These are phyloP conservation scores for Malbranchea zuffiana DNA, from an alignment of 2,329 filamentous ascomycete species.

Conservation along the genomic window DNA sequence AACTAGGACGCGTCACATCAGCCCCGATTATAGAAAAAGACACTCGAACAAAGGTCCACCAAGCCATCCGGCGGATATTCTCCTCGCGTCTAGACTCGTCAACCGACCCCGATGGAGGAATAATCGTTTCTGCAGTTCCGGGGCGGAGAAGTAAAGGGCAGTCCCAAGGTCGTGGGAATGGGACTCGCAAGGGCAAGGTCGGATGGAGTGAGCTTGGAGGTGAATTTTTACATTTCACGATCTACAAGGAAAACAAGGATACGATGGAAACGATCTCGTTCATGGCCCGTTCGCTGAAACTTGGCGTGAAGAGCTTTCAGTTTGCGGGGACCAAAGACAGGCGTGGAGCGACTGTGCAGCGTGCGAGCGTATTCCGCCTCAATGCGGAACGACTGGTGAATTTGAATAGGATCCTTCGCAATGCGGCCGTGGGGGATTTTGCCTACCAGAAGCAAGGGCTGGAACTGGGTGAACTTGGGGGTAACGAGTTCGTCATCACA, in stretches of 20 bases:
- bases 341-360: slow-evolving; percentile 73
- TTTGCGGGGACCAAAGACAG: slow-evolving; percentile 90
- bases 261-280: slow-evolving; percentile 83
- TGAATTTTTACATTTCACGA: slow-evolving; percentile 76
- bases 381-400: slow-evolving; percentile 52
- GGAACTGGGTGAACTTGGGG: slow-evolving; percentile 69
- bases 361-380: slow-evolving; percentile 57
- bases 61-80: slow-evolving; percentile 66
- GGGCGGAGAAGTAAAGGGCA: slow-evolving; percentile 16
- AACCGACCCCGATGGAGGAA: slow-evolving; percentile 59
- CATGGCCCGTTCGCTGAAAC: slow-evolving; percentile 60
- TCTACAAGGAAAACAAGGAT: slow-evolving; percentile 95
- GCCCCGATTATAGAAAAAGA: slow-evolving; percentile 50
- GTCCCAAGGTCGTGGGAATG: slow-evolving; percentile 19
- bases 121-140: slow-evolving; percentile 43
- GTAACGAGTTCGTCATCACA: slow-evolving; percentile 89
- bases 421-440: slow-evolving; percentile 65
- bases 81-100: slow-evolving; percentile 63
- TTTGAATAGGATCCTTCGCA: slow-evolving; percentile 51
- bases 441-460: slow-evolving; percentile 61
- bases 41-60: slow-evolving; percentile 52
- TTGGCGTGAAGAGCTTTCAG: slow-evolving; percentile 56
- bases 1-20: slow-evolving; percentile 45
- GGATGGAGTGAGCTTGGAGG: slow-evolving; percentile 59
- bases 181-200: slow-evolving; percentile 33